phyloP scores from a whole-genome alignment of 306 rosid genomes.

The Rosa rugosa region DNA sequence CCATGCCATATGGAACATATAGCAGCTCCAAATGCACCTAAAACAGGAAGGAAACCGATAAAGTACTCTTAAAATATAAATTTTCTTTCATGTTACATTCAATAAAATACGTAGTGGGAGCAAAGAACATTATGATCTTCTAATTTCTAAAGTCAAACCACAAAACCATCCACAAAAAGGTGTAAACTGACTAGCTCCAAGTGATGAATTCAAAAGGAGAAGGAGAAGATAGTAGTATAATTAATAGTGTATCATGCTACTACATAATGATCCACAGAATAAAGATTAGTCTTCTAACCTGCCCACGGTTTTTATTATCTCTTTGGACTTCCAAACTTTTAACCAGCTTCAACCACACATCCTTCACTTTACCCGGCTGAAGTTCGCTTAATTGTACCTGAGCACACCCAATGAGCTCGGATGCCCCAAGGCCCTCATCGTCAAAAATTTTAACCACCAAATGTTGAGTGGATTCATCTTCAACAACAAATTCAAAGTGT shows the following conservation, averaged over 20 bases:
- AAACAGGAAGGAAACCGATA: conserved; percentile 23
- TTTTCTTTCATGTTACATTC: background rate
- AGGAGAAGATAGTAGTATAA: background rate
- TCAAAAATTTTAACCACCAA: conserved; percentile 74
- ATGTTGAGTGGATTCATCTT: conserved; percentile 87
- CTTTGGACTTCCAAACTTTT: conserved; percentile 86
- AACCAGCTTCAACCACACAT: conserved; percentile 94
- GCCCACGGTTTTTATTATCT: conserved; percentile 88
- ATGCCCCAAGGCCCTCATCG: conserved; percentile 70
- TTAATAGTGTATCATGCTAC: conserved; percentile 1
- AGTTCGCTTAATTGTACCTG: conserved; percentile 61
- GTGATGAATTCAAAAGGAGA: background rate
- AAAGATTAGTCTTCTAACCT: conserved; percentile 49
- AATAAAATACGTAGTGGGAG: background rate
- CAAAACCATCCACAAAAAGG: background rate
- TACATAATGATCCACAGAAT: conserved; percentile 19
- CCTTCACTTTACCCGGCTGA: conserved; percentile 91
- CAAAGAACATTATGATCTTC: background rate
- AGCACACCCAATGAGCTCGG: conserved; percentile 83
- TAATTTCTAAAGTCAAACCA: background rate
- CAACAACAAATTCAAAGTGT: conserved; percentile 86
- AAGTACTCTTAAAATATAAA: background rate
- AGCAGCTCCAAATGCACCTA: conserved; percentile 96
- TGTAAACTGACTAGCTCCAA: background rate
- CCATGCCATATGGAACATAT: conserved; percentile 80